Conservation (phyloP, 2,329 filamentous ascomycete species). For the Apiospora marii region DNA sequence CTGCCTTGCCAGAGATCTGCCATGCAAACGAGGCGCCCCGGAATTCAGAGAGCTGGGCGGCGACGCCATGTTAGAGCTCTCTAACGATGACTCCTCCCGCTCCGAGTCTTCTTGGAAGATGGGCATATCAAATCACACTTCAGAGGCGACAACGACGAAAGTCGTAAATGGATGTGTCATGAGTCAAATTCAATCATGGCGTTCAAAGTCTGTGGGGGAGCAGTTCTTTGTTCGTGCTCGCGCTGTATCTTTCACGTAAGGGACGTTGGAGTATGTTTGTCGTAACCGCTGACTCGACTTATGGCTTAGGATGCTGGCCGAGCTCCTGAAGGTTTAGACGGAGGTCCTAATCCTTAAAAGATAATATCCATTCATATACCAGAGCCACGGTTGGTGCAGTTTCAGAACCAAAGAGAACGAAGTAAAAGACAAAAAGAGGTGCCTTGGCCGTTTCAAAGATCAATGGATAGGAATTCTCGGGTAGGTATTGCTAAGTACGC, state of each 20-base stretch:
- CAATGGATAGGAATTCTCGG: not conserved
- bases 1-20: constrained; percentile 39
- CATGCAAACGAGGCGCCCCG: not conserved
- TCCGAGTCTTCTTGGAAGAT: constrained; percentile 64
- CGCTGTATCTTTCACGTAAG: not conserved
- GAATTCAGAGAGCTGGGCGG: not conserved
- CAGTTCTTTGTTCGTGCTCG: constrained; percentile 12
- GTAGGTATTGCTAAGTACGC: not conserved
- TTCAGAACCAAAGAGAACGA: not conserved
- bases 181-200: constrained; percentile 13
- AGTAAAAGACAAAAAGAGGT: not conserved
- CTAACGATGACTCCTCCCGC: constrained; percentile 42
- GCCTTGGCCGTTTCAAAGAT: not conserved
- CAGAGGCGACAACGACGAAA: constrained; percentile 6
- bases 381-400: not conserved
- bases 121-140: constrained; percentile 55
- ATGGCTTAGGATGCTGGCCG: constrained; percentile 1
- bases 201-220: not conserved
- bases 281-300: constrained; percentile 15
- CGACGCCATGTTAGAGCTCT: constrained; percentile 24
- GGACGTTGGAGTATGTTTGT: not conserved
- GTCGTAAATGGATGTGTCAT: not conserved
- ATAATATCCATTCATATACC: not conserved
- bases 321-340: constrained; percentile 16
- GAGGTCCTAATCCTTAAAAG: constrained; percentile 2